phyloP scores from a whole-genome alignment of 208 protist genomes.

The Acanthamoeba lugdunensis region DNA sequence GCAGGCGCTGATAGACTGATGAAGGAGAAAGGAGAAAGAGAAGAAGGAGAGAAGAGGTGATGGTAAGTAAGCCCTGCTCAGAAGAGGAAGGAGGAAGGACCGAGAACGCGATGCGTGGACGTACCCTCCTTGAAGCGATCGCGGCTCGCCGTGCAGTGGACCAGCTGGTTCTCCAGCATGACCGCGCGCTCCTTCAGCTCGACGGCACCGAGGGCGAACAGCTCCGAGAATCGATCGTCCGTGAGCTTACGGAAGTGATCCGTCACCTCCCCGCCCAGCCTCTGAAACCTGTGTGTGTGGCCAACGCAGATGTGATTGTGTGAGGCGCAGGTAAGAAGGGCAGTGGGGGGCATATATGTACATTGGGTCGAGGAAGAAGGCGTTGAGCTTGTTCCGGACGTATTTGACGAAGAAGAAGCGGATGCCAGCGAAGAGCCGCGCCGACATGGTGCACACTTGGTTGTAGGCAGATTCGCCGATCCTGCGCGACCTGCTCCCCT shows the following conservation, averaged over 20 bases:
- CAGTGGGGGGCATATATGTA: neutral
- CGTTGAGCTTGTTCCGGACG: conserved; percentile 84
- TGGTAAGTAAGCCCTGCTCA: neutral
- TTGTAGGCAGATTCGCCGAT: conserved; percentile 79
- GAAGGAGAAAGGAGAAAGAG: neutral
- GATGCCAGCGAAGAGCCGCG: conserved; percentile 82
- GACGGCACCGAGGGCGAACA: conserved; percentile 78
- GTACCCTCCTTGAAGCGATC: conserved; percentile 79
- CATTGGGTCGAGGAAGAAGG: conserved; percentile 86
- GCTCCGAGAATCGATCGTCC: conserved; percentile 77
- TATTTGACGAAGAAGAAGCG: conserved; percentile 85
- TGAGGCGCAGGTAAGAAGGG: neutral
- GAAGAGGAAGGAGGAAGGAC: neutral
- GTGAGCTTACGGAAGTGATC: conserved; percentile 81
- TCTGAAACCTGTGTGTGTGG: conserved; percentile 73
- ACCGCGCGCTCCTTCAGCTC: conserved; percentile 71
- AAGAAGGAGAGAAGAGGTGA: neutral
- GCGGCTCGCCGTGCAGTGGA: conserved; percentile 76
- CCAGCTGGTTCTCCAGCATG: conserved; percentile 74
- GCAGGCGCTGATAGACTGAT: conserved; percentile 25
- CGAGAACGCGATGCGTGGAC: neutral
- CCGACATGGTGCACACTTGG: conserved; percentile 78
- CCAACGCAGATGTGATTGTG: neutral
- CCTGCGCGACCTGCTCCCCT: conserved; percentile 47
- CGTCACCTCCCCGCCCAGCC: conserved; percentile 70